These are phyloP conservation scores for Cladosporium sp. DNA, from an alignment of 2,329 filamentous ascomycete species.

Conservation along the genomic window DNA sequence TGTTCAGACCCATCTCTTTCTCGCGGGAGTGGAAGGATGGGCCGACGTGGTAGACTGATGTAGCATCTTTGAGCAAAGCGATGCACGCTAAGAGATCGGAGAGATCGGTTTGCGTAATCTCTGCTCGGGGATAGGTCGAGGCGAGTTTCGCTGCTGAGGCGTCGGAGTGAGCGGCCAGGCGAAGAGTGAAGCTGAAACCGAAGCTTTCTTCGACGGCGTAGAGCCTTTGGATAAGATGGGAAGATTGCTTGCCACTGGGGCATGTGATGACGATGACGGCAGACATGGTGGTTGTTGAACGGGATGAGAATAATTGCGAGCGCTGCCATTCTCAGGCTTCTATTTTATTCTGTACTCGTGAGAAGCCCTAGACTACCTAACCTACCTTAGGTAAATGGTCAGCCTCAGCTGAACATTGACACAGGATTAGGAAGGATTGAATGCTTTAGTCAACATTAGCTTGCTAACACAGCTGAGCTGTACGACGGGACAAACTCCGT, in stretches of 20 bases:
- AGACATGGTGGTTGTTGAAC: neutral
- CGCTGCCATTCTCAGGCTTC: neutral
- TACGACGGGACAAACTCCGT: too few species aligned
- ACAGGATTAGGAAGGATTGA: too few species aligned
- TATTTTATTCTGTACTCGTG: neutral
- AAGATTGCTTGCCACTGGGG: conserved; percentile 42
- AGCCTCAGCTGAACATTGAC: neutral
- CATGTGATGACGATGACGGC: conserved; percentile 39
- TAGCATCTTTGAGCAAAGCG: conserved; percentile 37
- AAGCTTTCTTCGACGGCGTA: conserved; percentile 37
- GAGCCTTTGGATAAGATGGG: conserved; percentile 40
- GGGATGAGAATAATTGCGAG: neutral
- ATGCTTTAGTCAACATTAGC: too few species aligned
- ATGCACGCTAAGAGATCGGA: conserved; percentile 28
- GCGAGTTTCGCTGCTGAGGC: neutral
- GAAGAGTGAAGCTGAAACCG: conserved; percentile 24
- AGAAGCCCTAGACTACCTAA: neutral
- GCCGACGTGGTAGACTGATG: conserved; percentile 39
- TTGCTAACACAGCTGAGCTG: too few species aligned
- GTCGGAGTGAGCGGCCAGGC: neutral
- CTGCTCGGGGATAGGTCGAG: neutral
- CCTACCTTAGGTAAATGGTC: neutral
- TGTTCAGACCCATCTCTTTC: conserved; percentile 40
- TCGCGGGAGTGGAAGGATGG: conserved; percentile 42
- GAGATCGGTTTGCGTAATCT: neutral